A percentile compares a stretch with the other conserved stretches of the same genome.
These are phyloP conservation scores for Elasticomyces elasticus DNA, from an alignment of 495 filamentous ascomycete species.

Conservation along the genomic window DNA sequence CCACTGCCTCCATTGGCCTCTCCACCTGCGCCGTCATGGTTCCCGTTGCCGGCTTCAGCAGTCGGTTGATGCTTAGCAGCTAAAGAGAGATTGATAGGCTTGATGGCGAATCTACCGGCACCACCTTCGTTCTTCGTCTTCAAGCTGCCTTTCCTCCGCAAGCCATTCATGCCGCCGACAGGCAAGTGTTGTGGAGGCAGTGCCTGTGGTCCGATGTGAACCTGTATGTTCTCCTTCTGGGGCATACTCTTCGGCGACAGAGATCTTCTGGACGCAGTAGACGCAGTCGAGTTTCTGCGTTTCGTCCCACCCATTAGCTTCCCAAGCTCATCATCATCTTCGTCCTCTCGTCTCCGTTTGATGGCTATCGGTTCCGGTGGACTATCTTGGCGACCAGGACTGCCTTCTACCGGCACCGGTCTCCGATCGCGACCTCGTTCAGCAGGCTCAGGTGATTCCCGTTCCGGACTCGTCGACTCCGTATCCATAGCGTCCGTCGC, in stretches of 20 bases:
- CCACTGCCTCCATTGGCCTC: background rate
- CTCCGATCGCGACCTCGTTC: conserved; percentile 27
- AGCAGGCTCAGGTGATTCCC: conserved; percentile 1
- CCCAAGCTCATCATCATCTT: conserved; percentile 45
- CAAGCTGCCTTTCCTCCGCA: background rate
- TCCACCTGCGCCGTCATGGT: background rate
- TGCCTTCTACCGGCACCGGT: conserved; percentile 9
- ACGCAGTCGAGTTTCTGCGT: conserved; percentile 22
- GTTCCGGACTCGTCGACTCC: background rate
- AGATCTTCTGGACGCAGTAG: background rate
- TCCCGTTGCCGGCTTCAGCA: background rate
- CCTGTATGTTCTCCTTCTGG: background rate
- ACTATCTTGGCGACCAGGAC: conserved; percentile 9
- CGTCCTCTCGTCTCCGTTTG: conserved; percentile 72
- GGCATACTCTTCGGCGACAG: background rate
- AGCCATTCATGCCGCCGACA: background rate
- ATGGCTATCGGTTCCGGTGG: conserved; percentile 26
- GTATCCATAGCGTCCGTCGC: conserved; percentile 4
- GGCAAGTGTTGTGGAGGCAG: background rate
- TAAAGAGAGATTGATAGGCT: background rate
- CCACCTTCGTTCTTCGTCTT: background rate
- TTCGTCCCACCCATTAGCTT: conserved; percentile 32
- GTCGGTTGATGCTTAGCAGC: background rate
- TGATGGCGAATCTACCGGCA: background rate
- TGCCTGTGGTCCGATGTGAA: background rate